Evolutionary conservation across 768 basidiomycete genomes (phyloP).

Genomic region (Pholiota molesta): DNA sequence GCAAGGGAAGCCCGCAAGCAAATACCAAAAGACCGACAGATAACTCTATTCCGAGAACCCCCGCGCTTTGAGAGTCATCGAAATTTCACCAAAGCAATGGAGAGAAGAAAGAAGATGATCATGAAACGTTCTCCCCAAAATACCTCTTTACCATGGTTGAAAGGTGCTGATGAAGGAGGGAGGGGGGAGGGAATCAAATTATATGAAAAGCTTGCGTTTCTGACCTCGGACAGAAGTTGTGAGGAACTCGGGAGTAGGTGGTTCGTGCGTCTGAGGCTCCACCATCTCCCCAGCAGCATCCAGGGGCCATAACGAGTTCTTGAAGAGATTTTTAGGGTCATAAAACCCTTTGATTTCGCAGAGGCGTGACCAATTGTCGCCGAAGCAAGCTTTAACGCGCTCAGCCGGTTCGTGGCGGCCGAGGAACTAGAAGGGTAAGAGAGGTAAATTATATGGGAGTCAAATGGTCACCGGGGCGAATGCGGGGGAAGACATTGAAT

Average conservation of each 20-base stretch:
- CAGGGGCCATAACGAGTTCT: slow-evolving; percentile 81
- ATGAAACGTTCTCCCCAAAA: too few species aligned
- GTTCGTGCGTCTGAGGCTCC: slow-evolving; percentile 65
- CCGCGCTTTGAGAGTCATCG: too few species aligned
- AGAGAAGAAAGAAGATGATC: too few species aligned
- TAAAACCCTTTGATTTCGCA: slow-evolving; percentile 71
- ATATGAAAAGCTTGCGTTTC: slow-evolving; percentile 21
- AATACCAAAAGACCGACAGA: too few species aligned
- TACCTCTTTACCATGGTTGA: too few species aligned
- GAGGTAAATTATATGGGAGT: slow-evolving; percentile 10
- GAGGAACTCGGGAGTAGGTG: slow-evolving; percentile 47
- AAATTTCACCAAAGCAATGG: too few species aligned
- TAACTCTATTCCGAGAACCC: too few species aligned
- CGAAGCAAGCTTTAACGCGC: slow-evolving; percentile 69
- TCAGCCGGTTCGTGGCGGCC: slow-evolving; percentile 68
- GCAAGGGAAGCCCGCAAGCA: too few species aligned
- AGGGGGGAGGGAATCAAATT: background rate
- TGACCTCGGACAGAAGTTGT: slow-evolving; percentile 27
- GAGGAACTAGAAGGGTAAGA: slow-evolving; percentile 57
- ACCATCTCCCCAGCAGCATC: slow-evolving; percentile 56
- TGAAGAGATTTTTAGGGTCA: slow-evolving; percentile 79
- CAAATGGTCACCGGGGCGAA: slow-evolving; percentile 4
- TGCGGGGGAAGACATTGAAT: background rate
- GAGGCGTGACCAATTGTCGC: slow-evolving; percentile 74
- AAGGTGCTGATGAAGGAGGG: background rate